Percentiles rank a stretch among this genome's conserved stretches.
phyloP scores from a whole-genome alignment of 495 filamentous ascomycete genomes.

The Penicillium mononematosum region DNA sequence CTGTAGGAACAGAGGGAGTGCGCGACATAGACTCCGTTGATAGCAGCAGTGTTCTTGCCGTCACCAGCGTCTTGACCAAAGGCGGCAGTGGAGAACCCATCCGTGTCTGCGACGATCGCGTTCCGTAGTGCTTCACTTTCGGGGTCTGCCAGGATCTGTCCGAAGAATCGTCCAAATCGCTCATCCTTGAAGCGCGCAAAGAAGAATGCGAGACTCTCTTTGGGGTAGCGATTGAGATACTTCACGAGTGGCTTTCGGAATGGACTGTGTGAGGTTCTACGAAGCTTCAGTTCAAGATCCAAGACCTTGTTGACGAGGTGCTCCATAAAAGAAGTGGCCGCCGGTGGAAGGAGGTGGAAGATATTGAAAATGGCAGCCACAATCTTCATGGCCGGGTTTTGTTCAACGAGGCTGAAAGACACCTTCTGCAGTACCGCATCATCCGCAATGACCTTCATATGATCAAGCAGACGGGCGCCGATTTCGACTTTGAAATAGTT shows the following conservation, averaged over 20 bases:
- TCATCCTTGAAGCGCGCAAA: constrained; percentile 71
- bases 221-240: constrained; percentile 89
- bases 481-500: constrained; percentile 99
- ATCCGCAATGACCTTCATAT: constrained; percentile 89
- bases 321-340: constrained; percentile 87
- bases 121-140: constrained; percentile 73
- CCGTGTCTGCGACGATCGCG: constrained; percentile 69
- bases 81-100: constrained; percentile 63
- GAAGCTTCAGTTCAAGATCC: constrained; percentile 80
- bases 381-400: constrained; percentile 86
- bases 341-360: constrained; percentile 88
- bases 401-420: constrained; percentile 90
- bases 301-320: constrained; percentile 83
- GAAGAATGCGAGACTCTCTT: constrained; percentile 81
- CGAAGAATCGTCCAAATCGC: constrained; percentile 89
- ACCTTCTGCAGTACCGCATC: constrained; percentile 75
- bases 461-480: constrained; percentile 82
- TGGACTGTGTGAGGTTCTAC: constrained; percentile 88
- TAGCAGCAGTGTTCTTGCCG: constrained; percentile 67
- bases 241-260: constrained; percentile 91
- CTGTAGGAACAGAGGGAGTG: constrained; percentile 62
- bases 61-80: constrained; percentile 57
- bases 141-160: constrained; percentile 78
- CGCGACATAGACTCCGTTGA: constrained; percentile 85
- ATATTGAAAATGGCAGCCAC: constrained; percentile 93